Base-by-base conservation (phyloP, 1,284 basidiomycete genomes). In the Schizophyllum amplum region DNA sequence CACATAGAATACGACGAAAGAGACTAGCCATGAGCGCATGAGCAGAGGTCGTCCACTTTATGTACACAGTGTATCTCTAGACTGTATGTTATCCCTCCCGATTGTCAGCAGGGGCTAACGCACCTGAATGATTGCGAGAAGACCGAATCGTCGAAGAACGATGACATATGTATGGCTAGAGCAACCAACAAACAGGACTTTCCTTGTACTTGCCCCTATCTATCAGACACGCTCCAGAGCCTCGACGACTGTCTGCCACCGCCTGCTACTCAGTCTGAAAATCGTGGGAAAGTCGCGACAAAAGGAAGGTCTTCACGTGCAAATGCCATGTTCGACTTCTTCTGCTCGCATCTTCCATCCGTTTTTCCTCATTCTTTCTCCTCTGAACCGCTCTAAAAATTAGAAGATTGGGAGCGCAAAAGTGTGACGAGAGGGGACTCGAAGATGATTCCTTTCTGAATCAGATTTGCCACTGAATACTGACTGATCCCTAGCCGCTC, bases 401-500 rank as follows among this genome's bases (percentile, higher is more conserved):
- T 13, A 9, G 13, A 9, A 9, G 7, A 17, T 42, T 9, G 33
- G 17, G 11, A 42, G 33, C 33, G 17, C 11, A 42, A 42, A 42
- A 17, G 15, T 59, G 20, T 75, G 75, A 77, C 68, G 76, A 82
- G 77, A 81, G 80, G 80, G 78, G 80, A 83, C 82, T 84, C 79
- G 81, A 83, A 84, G 77, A 79, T 79, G 27, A 33, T 33, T 33
- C 27, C 5, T 6, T 33, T 5, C 6, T 6, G 27, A 33, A 33
- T 33, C 27, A 33, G 33, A 42, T 42, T 3, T 42, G 33, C 33
- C 33, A 4, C 13, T 17, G 2, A 2, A 9, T 9, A 17, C 33
- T 4, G 7, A 17, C 33, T 58, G 63, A 62, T 76, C 83, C 84
- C 83, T 85, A 86, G 82, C 84, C 84, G 83, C 84, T 87, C 84